These are phyloP conservation scores for Aspergillus haitiensis DNA, from an alignment of 495 filamentous ascomycete genomes.

Conservation along the genomic window DNA sequence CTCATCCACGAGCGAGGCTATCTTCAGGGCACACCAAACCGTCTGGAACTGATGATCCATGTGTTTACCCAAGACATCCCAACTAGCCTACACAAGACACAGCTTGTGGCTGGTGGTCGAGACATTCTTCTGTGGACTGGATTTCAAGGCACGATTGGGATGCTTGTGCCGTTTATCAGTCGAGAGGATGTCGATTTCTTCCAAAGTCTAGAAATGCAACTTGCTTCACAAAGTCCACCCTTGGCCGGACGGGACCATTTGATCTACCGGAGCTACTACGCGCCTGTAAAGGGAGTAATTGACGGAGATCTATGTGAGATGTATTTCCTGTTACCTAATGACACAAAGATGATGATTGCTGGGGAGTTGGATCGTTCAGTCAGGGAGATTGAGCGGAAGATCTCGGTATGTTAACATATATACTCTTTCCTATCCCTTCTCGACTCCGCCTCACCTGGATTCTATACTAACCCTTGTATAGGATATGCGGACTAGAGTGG, in stretches of 20 bases:
- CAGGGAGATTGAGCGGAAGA: constrained; percentile 90
- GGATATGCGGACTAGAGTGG: constrained; percentile 87
- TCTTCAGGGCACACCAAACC: constrained; percentile 82
- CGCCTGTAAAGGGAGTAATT: constrained; percentile 94
- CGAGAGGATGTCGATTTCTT: constrained; percentile 97
- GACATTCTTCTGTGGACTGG: constrained; percentile 93
- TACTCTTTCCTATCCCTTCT: background rate
- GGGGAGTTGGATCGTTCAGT: constrained; percentile 88
- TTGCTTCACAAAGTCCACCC: constrained; percentile 80
- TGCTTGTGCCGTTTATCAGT: constrained; percentile 83
- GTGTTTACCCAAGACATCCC: constrained; percentile 92
- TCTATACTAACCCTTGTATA: constrained; percentile 34
- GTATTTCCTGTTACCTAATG: constrained; percentile 74
- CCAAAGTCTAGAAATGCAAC: constrained; percentile 83
- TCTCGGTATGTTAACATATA: constrained; percentile 62
- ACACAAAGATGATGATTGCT: constrained; percentile 93
- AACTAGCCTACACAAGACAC: constrained; percentile 83
- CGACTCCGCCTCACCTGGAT: background rate
- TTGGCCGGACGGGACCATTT: constrained; percentile 91
- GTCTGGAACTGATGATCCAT: constrained; percentile 79
- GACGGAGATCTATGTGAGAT: constrained; percentile 98
- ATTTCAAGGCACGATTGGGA: constrained; percentile 88
- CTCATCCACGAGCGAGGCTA: constrained; percentile 85
- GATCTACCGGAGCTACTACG: constrained; percentile 93
- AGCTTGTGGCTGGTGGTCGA: constrained; percentile 86